Evolutionary conservation across 495 filamentous ascomycete genomes (phyloP), one percentile per base, ranked within the genome.

Genomic region (Platismatia glauca): DNA sequence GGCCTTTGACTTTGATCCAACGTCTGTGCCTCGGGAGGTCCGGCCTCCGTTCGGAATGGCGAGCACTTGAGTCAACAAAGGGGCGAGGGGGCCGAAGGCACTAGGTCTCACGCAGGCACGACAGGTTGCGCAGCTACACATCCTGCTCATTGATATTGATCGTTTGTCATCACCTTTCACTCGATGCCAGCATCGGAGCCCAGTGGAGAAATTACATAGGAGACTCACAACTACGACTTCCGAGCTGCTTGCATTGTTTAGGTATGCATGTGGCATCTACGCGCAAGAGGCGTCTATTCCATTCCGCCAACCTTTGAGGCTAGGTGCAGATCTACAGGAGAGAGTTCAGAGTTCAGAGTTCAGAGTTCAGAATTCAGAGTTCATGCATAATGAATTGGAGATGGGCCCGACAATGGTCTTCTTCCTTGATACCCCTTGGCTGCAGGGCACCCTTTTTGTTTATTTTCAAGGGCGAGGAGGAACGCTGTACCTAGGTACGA

Each of bases 271-370:
- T 46, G 43, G 43, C 7, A 22, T 27, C n/a, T 27, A 27, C 8
- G 48, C 48, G 48, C 48, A 15, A 52, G 8, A 27, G 48, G 48
- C 48, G 48, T 52, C 48, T 52, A 52, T 52, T 52, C 46, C 16
- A 9, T 27, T 50, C 46, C 46, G 46, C 46, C 7, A 8, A 7
- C 1, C 5, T 22, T 46, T n/a, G n/a, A n/a, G n/a, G n/a, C n/a
- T 46, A 12, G 20, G n/a, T 44, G 41, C 8, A 44, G 41, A 48
- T 48, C 44, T 48, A 24, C 18, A 46, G 43, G 43, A n/a, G n/a
- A n/a, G n/a, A n/a, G n/a, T n/a, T n/a, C n/a, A n/a, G n/a, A n/a
- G n/a, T n/a, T n/a, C n/a, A n/a, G n/a, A n/a, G n/a, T n/a, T n/a
- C n/a, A n/a, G n/a, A n/a, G n/a, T n/a, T n/a, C n/a, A n/a, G n/a